phyloP scores from a whole-genome alignment of 306 rosid genomes.

The Pyrus communis region DNA sequence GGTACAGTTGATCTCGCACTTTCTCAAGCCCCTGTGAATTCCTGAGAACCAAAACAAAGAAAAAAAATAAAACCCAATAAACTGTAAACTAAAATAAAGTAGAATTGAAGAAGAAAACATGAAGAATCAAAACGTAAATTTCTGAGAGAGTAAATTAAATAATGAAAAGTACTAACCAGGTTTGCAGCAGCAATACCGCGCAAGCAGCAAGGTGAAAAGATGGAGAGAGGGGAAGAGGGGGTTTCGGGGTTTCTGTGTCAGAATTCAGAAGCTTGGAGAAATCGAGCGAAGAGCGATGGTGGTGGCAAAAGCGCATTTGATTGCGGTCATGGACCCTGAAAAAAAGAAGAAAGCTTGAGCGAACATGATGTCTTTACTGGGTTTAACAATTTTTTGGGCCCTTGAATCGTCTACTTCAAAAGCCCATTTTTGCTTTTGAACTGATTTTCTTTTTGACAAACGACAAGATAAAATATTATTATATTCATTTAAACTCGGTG shows the following conservation, averaged over 20 bases:
- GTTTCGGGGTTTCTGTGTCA: background rate
- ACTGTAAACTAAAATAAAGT: background rate
- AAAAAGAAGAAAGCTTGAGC: background rate
- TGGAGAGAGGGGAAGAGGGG: background rate
- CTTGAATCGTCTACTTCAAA: background rate
- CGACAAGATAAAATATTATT: no score
- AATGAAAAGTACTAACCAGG: background rate
- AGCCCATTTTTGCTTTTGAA: background rate
- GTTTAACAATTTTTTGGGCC: background rate
- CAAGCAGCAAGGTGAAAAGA: background rate
- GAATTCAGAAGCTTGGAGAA: background rate
- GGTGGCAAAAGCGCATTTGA: background rate
- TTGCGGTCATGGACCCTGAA: background rate
- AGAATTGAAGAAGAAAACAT: background rate
- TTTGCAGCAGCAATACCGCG: background rate
- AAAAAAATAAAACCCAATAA: background rate
- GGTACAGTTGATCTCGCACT: background rate
- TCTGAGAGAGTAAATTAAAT: background rate
- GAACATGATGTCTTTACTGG: background rate
- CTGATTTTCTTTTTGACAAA: background rate
- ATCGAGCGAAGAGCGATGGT: background rate
- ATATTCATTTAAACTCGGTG: no score
- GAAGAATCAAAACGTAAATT: background rate
- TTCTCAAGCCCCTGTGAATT: background rate
- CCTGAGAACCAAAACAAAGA: background rate